Evolutionary conservation across 2,329 filamentous ascomycete species (phyloP).

Genomic region (Neonectria ditissima): DNA sequence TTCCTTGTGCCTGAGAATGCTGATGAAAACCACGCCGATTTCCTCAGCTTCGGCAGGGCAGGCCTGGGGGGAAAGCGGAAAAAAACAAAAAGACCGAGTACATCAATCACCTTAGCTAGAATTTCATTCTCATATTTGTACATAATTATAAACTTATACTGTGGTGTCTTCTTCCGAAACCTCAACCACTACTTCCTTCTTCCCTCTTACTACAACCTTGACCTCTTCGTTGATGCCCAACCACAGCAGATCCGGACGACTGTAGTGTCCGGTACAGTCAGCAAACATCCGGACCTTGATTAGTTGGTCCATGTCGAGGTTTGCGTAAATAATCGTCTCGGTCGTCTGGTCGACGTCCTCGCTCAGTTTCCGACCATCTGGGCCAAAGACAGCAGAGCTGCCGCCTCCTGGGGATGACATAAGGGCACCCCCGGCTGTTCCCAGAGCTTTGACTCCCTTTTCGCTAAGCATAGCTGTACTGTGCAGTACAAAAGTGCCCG

Average conservation of each 20-base stretch:
- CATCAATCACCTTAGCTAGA: no score
- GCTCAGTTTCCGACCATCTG: constrained; percentile 17
- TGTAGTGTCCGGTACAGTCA: constrained; percentile 14
- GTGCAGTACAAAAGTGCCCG: constrained; percentile 16
- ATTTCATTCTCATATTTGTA: no score
- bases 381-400: constrained; percentile 14
- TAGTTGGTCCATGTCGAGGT: constrained; percentile 18
- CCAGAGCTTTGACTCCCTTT: constrained; percentile 8
- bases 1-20: no score
- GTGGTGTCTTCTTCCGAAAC: background rate
- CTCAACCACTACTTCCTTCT: background rate
- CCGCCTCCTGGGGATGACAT: constrained; percentile 16
- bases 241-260: constrained; percentile 22
- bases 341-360: background rate
- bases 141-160: no score
- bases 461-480: constrained; percentile 11
- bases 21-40: no score
- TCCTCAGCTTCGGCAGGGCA: no score
- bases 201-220: background rate
- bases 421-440: background rate
- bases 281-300: constrained; percentile 9
- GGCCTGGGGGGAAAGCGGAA: no score
- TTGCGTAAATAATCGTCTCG: constrained; percentile 5
- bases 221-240: constrained; percentile 11
- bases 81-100: no score